These are phyloP conservation scores for Saraca asoca DNA, from an alignment of 331 rosid genomes.

Conservation along the genomic window DNA sequence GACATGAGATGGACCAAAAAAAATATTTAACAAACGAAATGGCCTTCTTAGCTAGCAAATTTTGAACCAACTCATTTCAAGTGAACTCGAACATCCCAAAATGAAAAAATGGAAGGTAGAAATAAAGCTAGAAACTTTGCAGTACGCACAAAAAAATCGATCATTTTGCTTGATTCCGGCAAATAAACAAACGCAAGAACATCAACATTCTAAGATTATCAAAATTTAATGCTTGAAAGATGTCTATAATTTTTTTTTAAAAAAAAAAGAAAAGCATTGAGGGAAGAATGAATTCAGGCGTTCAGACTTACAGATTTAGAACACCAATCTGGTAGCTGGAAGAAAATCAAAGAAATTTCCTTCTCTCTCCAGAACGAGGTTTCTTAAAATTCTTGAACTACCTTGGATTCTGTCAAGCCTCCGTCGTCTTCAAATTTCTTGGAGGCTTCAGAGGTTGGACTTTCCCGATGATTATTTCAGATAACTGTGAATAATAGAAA, in stretches of 20 bases:
- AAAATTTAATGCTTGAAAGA: slow-evolving; percentile 4
- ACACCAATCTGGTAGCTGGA: slow-evolving; percentile 44
- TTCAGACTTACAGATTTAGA: slow-evolving; percentile 43
- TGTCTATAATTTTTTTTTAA: background rate
- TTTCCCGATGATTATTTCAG: slow-evolving; percentile 31
- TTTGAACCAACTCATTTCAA: slow-evolving; percentile 11
- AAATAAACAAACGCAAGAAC: slow-evolving; percentile 28
- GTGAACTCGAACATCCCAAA: slow-evolving; percentile 3
- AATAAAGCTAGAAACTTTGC: background rate
- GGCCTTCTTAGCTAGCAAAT: background rate
- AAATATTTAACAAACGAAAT: slow-evolving; percentile 5
- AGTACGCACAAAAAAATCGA: slow-evolving; percentile 4
- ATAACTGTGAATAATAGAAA: slow-evolving; percentile 33
- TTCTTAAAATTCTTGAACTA: slow-evolving; percentile 4
- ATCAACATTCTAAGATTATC: slow-evolving; percentile 10
- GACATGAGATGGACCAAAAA: slow-evolving; percentile 14
- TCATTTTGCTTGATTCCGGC: slow-evolving; percentile 1
- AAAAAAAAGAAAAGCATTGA: slow-evolving; percentile 14
- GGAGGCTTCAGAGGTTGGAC: slow-evolving; percentile 49
- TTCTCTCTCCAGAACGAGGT: background rate
- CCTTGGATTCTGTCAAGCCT: slow-evolving; percentile 29
- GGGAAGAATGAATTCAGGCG: slow-evolving; percentile 25
- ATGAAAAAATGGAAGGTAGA: background rate
- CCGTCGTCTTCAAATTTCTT: slow-evolving; percentile 24
- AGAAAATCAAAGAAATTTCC: slow-evolving; percentile 27